Evolutionary conservation across 805 yeast genomes (phyloP).

Genomic region (Helenozyma rhizophorensis): DNA sequence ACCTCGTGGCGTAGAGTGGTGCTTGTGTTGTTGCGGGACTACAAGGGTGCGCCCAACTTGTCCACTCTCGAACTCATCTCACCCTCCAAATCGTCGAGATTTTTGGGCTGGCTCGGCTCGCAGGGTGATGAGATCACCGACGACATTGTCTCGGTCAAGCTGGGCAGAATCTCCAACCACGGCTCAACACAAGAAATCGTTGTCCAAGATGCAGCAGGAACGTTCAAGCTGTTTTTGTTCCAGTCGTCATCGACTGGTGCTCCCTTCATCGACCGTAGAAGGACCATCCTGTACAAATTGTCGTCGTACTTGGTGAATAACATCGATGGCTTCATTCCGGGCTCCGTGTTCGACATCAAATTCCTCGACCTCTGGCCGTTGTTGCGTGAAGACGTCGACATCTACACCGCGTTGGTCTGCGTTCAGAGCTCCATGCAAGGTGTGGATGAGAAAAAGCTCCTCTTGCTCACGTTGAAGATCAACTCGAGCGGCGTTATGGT

Average conservation of each 20-base stretch:
- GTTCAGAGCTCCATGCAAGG: conserved; percentile 10
- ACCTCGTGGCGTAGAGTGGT: conserved; percentile 68
- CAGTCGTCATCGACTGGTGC: conserved; percentile 26
- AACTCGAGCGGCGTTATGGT: conserved; percentile 49
- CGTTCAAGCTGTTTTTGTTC: conserved; percentile 26
- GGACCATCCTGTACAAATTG: conserved; percentile 29
- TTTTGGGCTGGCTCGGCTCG: conserved; percentile 11
- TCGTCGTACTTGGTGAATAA: conserved; percentile 25
- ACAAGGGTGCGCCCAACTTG: conserved; percentile 56
- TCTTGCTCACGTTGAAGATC: conserved; percentile 51
- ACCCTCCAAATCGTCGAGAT: conserved; percentile 8
- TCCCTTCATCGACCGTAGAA: conserved; percentile 23
- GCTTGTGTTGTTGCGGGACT: conserved; percentile 60
- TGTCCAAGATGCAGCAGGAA: conserved; percentile 45
- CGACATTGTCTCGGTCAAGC: conserved; percentile 55
- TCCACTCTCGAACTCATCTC: conserved; percentile 26
- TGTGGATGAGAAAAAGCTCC: conserved; percentile 25
- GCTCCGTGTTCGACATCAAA: conserved; percentile 44
- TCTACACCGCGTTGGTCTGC: conserved; percentile 10
- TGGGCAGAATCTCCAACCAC: conserved; percentile 49
- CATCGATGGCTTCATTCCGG: conserved; percentile 46
- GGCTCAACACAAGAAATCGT: conserved; percentile 40
- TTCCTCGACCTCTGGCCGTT: conserved; percentile 62
- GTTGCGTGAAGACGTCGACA: conserved; percentile 22
- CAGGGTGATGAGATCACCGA: conserved; percentile 21